Evolutionary conservation across 2,329 filamentous ascomycete species (phyloP).

Genomic region (Diaporthe sp.): DNA sequence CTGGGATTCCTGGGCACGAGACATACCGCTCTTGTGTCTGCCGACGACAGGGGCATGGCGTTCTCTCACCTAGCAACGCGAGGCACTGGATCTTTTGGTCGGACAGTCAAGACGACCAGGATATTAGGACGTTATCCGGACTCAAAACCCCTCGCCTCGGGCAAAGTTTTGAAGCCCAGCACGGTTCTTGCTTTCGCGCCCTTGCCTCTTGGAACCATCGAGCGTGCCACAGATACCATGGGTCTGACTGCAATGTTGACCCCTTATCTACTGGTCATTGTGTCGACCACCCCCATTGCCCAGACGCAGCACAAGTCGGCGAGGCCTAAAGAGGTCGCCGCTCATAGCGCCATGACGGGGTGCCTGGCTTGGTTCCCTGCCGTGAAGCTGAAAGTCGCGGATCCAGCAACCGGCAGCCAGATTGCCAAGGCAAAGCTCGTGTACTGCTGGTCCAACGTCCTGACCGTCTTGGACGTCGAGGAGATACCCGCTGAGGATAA

Average conservation of each 20-base stretch:
- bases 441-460: constrained; percentile 98
- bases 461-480: constrained; percentile 92
- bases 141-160: constrained; percentile 66
- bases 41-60: constrained; percentile 95
- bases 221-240: constrained; percentile 87
- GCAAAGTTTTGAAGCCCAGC: constrained; percentile 86
- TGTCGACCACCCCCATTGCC: constrained; percentile 95
- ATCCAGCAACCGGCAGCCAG: constrained; percentile 75
- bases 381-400: constrained; percentile 86
- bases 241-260: constrained; percentile 96
- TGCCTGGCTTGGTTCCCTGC: constrained; percentile 98
- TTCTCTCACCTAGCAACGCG: constrained; percentile 96
- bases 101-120: constrained; percentile 89
- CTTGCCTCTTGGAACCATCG: constrained; percentile 92
- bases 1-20: constrained; percentile 95
- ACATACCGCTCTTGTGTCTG: constrained; percentile 94
- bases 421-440: constrained; percentile 88
- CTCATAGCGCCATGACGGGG: constrained; percentile 92
- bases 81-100: constrained; percentile 87
- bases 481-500: constrained; percentile 77
- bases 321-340: constrained; percentile 89
- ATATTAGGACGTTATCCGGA: constrained; percentile 93
- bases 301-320: constrained; percentile 97
- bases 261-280: constrained; percentile 94
- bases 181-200: constrained; percentile 94